Conservation (phyloP, 2,329 filamentous ascomycete genomes). For the Hypocreales sp. region DNA sequence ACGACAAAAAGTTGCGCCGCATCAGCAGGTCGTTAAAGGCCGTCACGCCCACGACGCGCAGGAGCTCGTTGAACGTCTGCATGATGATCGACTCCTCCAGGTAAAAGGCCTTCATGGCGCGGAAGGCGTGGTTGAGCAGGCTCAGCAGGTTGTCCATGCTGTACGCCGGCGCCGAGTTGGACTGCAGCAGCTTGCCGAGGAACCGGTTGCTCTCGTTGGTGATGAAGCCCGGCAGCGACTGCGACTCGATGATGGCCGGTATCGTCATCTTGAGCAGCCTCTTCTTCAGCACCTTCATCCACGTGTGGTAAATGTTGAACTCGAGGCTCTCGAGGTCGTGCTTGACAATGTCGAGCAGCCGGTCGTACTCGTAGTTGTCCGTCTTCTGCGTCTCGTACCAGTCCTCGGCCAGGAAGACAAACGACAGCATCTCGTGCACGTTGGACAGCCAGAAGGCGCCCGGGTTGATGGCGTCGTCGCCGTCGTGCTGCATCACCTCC, state of each 20-base stretch:
- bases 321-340: conserved; percentile 95
- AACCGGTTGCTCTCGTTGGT: conserved; percentile 98
- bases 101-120: conserved; percentile 98
- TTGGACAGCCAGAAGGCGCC: conserved; percentile 98
- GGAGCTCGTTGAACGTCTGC: conserved; percentile 86
- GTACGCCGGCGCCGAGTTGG: conserved; percentile 83
- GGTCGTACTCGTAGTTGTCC: conserved; percentile 98
- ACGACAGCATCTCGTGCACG: conserved; percentile 98
- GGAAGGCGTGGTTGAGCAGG: conserved; percentile 91
- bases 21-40: conserved; percentile 97
- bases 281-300: conserved; percentile 99
- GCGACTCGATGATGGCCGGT: conserved; percentile 95
- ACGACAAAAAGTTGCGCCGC: conserved; percentile 95
- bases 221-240: conserved; percentile 94
- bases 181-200: conserved; percentile 87
- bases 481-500: conserved; percentile 97
- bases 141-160: conserved; percentile 98
- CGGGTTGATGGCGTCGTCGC: conserved; percentile 91
- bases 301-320: conserved; percentile 99
- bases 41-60: conserved; percentile 87
- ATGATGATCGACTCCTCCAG: conserved; percentile 91
- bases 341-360: conserved; percentile 95
- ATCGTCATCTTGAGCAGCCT: conserved; percentile 99
- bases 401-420: conserved; percentile 96
- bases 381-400: conserved; percentile 99